Evolutionary conservation across 805 yeast species (phyloP), one percentile per base, ranked within the genome.

Genomic region (Yamadazyma akitaensis): DNA sequence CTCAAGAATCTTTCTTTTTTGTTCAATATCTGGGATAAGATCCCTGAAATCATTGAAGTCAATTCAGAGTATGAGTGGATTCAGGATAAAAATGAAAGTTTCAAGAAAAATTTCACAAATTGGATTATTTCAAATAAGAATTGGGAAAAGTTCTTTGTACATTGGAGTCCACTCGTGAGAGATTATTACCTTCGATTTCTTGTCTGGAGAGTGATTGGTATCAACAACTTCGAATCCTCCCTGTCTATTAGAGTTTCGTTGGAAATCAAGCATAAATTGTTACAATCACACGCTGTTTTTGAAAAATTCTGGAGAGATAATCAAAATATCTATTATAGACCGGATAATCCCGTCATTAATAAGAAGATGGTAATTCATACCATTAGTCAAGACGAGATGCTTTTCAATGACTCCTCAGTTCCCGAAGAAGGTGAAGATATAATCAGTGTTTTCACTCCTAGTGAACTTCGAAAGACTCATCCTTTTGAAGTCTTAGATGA

Each of bases 101-200:
- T 76, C 40, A 72, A 81, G 49, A 67, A 71, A 55, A 77, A 77
- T 54, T 63, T 82, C 43, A 66, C 80, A 4, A 57, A 63, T 16
- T 85, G 85, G 82, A 59, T 87, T 30, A 63, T 84, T 7, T 71
- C 78, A 3, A 59, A 67, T 3, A 53, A 58, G 1, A 65, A 69
- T 30, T 87, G 91, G 84, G 63, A 63, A 30, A 67, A 71, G 40
- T 78, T 77, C 50, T 81, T 88, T 56, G 76, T 82, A 33, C 95
- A 89, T 63, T 89, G 95, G 88, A 78, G 82, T 56, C 90, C 96
- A 2, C 62, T 88, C 14, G 82, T 87, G 19, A 70, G 96, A 32
- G 76, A 85, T 3, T 85, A 82, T 56, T 88, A 82, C 60, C 70
- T 78, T 40, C 70, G 90, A 35, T 69, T 88, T 18, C 49, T 88